phyloP scores from a whole-genome alignment of 1,284 basidiomycete genomes.

The Leccinum subspadiceum region DNA sequence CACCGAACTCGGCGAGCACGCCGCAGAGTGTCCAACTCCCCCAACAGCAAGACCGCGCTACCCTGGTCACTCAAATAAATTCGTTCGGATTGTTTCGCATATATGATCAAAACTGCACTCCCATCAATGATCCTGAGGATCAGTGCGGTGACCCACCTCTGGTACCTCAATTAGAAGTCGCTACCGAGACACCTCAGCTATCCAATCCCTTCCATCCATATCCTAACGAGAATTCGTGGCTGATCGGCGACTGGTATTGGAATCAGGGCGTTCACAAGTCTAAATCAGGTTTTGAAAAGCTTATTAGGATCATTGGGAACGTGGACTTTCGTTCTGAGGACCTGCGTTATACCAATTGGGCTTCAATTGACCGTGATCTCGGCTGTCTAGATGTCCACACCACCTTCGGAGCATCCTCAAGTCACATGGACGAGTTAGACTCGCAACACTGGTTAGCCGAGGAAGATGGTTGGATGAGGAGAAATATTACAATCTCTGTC shows the following conservation, averaged over 20 bases:
- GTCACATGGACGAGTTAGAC: too few species aligned
- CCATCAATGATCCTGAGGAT: background rate
- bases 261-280: background rate
- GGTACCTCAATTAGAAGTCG: background rate
- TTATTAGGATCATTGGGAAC: background rate
- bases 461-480: too few species aligned
- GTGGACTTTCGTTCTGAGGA: background rate
- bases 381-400: too few species aligned
- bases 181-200: background rate
- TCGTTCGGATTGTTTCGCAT: background rate
- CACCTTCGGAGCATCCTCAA: too few species aligned
- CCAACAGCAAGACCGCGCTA: background rate
- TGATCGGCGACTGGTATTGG: background rate
- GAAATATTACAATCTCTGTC: too few species aligned
- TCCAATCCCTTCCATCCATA: background rate
- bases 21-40: background rate
- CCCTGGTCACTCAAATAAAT: background rate
- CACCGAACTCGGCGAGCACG: too few species aligned
- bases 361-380: too few species aligned
- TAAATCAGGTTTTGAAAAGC: background rate
- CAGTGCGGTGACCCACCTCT: background rate
- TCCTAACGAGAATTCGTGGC: background rate
- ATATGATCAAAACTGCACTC: background rate
- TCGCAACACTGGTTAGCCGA: too few species aligned
- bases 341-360: background rate